Conservation (phyloP, 305 asterid genomes). For the Fraxinus paxiana region DNA sequence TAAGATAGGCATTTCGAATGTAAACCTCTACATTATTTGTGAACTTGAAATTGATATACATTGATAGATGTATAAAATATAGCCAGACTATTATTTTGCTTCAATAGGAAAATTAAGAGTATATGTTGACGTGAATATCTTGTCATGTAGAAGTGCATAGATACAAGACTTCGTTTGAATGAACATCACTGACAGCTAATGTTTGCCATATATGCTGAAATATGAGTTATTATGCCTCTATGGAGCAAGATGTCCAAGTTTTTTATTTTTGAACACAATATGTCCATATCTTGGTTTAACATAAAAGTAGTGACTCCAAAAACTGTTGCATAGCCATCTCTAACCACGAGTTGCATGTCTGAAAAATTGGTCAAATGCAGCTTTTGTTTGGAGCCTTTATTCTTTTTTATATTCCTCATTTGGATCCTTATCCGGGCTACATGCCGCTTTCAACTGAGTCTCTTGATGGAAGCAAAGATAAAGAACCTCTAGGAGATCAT, state of each 20-base stretch:
- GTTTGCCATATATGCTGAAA: background rate
- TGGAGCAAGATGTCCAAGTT: constrained; percentile 3
- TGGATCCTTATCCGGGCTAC: constrained; percentile 68
- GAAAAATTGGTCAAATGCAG: constrained; percentile 38
- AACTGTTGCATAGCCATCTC: background rate
- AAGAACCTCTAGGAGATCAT: constrained; percentile 50
- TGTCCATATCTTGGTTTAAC: constrained; percentile 5
- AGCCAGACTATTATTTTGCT: constrained; percentile 12
- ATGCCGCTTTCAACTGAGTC: constrained; percentile 56
- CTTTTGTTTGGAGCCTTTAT: constrained; percentile 61
- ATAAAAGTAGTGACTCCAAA: background rate
- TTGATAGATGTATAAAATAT: constrained; percentile 6
- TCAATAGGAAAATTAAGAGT: background rate
- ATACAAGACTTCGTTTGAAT: constrained; percentile 1
- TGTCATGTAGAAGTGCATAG: constrained; percentile 6
- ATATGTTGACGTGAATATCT: background rate
- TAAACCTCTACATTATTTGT: constrained; percentile 2
- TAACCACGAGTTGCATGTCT: constrained; percentile 14
- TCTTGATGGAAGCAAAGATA: constrained; percentile 40
- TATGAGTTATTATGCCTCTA: constrained; percentile 13
- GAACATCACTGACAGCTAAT: constrained; percentile 9
- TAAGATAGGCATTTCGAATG: background rate
- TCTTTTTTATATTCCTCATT: constrained; percentile 56
- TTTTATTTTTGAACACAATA: background rate
- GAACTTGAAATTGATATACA: constrained; percentile 7